These are phyloP conservation scores for Aspergillus olivimuriae DNA, from an alignment of 495 filamentous ascomycete species.

Conservation along the genomic window DNA sequence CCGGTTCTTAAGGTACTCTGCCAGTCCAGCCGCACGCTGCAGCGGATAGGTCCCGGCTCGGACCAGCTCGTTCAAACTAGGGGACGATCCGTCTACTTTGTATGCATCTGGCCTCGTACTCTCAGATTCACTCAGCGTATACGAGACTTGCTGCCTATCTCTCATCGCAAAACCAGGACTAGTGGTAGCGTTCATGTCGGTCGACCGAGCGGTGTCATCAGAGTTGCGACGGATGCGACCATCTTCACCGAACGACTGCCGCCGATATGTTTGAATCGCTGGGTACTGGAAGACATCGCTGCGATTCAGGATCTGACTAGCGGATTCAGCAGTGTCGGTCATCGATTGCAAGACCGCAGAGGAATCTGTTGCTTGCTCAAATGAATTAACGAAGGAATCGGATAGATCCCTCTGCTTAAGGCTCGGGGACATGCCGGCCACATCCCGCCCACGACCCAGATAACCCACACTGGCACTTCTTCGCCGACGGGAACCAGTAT, in stretches of 20 bases:
- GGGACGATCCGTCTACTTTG: constrained; percentile 36
- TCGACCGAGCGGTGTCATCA: constrained; percentile 36
- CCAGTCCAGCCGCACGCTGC: constrained; percentile 78
- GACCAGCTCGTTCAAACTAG: constrained; percentile 63
- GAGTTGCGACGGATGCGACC: constrained; percentile 30
- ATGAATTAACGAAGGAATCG: constrained; percentile 70
- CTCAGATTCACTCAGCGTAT: constrained; percentile 16
- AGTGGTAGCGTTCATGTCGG: constrained; percentile 12
- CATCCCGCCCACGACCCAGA: constrained; percentile 32
- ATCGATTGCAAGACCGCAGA: constrained; percentile 63
- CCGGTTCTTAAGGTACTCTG: constrained; percentile 71
- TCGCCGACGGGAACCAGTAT: constrained; percentile 15
- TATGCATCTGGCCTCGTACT: constrained; percentile 17
- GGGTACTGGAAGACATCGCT: constrained; percentile 90
- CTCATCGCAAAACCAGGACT: constrained; percentile 5
- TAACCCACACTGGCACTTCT: constrained; percentile 55
- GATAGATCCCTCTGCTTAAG: constrained; percentile 59
- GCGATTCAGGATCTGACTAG: constrained; percentile 79
- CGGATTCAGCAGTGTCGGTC: constrained; percentile 69
- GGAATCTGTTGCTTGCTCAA: constrained; percentile 63
- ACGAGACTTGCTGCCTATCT: constrained; percentile 7
- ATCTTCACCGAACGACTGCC: constrained; percentile 21
- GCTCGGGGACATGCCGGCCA: constrained; percentile 30
- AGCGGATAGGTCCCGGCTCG: constrained; percentile 74
- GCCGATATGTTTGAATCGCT: constrained; percentile 49